A percentile compares a stretch with the other conserved stretches of the same genome.
These are phyloP conservation scores for Colletotrichum euphorbiae DNA, from an alignment of 2,329 filamentous ascomycete species.

Conservation along the genomic window DNA sequence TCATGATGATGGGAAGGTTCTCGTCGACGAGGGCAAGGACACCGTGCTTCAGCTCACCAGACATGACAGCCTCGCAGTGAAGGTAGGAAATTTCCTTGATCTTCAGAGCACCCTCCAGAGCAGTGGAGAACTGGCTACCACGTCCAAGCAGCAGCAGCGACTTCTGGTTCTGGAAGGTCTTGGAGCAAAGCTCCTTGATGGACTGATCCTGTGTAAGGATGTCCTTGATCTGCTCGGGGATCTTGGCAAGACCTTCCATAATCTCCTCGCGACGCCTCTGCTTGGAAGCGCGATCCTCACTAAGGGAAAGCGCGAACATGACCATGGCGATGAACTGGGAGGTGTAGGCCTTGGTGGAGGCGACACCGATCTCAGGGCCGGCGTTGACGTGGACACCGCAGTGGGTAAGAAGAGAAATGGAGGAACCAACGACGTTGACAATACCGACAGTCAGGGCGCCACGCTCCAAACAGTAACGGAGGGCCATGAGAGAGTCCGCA, in stretches of 20 bases:
- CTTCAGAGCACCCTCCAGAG: constrained; percentile 96
- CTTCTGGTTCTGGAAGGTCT: constrained; percentile 97
- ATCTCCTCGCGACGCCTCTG: constrained; percentile 92
- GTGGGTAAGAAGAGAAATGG: constrained; percentile 98
- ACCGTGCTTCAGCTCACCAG: constrained; percentile 98
- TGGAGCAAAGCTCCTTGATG: constrained; percentile 94
- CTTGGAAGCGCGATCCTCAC: constrained; percentile 97
- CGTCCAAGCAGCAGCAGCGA: constrained; percentile 91
- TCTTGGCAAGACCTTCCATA: constrained; percentile 88
- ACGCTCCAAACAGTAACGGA: constrained; percentile 97
- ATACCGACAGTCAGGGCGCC: constrained; percentile 97
- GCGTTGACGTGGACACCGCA: constrained; percentile 99
- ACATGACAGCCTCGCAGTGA: constrained; percentile 99
- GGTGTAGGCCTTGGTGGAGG: constrained; percentile 98
- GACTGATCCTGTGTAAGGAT: constrained; percentile 91
- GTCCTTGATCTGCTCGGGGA: constrained; percentile 92
- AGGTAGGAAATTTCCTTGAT: constrained; percentile 99
- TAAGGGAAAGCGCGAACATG: constrained; percentile 97
- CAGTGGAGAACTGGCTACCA: constrained; percentile 96
- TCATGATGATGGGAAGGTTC: constrained; percentile 99
- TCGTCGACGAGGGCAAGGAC: constrained; percentile 97
- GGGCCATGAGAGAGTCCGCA: constrained; percentile 95
- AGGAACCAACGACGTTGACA: constrained; percentile 98
- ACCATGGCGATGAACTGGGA: constrained; percentile 99
- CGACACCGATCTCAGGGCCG: constrained; percentile 97